Percentiles rank a stretch among this genome's conserved stretches.
These are phyloP conservation scores for Rosa lucieae DNA, from an alignment of 306 rosid species.

Conservation along the genomic window DNA sequence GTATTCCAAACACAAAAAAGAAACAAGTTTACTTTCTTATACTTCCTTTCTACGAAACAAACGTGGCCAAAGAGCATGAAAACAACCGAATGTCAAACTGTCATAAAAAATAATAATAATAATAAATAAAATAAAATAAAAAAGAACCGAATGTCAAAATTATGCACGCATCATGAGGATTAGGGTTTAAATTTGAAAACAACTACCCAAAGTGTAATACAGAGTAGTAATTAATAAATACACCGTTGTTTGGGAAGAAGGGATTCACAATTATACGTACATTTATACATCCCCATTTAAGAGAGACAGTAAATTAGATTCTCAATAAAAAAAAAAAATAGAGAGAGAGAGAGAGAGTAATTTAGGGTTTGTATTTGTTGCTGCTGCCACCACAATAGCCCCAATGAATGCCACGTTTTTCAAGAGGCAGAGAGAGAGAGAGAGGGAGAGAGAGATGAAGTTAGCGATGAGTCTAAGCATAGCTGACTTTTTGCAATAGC, in stretches of 20 bases:
- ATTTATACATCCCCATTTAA: background rate
- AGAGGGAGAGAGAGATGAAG: background rate
- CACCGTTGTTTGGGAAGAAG: background rate
- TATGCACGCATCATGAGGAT: slow-evolving; percentile 34
- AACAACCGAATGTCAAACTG: too few species aligned
- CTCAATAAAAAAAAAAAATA: too few species aligned
- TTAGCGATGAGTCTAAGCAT: slow-evolving; percentile 11
- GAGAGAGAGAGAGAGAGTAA: slow-evolving; percentile 2
- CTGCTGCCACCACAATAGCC: slow-evolving; percentile 22
- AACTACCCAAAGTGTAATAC: background rate
- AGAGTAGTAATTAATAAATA: background rate
- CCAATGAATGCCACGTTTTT: slow-evolving; percentile 40
- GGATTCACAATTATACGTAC: background rate
- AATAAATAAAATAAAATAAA: too few species aligned
- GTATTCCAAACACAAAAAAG: too few species aligned
- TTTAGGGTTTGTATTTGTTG: slow-evolving; percentile 25
- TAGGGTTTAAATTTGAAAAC: slow-evolving; percentile 30
- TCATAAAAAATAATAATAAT: too few species aligned
- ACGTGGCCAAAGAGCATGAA: too few species aligned
- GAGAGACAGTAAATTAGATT: background rate
- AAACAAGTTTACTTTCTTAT: too few species aligned
- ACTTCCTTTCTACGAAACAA: too few species aligned
- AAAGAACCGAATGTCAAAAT: slow-evolving; percentile 6
- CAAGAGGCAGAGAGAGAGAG: too few species aligned
- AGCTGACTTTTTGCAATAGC: slow-evolving; percentile 44